phyloP scores from a whole-genome alignment of 768 basidiomycete species.

The Collybiopsis confluens region DNA sequence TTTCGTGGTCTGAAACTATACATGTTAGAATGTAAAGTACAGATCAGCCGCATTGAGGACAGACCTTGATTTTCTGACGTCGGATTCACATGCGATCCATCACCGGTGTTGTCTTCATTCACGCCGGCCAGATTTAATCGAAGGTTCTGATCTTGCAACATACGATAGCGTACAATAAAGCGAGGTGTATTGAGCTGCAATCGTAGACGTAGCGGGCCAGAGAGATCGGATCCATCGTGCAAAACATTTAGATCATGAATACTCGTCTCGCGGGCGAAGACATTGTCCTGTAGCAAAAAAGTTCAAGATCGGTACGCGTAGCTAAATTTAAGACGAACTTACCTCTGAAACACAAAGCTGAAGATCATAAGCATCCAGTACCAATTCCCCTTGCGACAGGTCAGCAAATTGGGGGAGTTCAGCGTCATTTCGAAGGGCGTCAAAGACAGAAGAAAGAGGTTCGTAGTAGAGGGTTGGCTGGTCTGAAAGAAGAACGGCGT shows the following conservation, averaged over 20 bases:
- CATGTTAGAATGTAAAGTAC: background rate
- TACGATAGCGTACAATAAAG: constrained; percentile 64
- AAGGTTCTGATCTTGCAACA: constrained; percentile 53
- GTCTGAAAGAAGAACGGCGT: constrained; percentile 52
- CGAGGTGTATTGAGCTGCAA: constrained; percentile 47
- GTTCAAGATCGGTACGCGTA: constrained; percentile 2
- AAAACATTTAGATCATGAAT: constrained; percentile 69
- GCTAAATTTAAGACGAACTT: constrained; percentile 2
- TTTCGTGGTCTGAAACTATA: constrained; percentile 6
- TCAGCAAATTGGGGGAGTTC: constrained; percentile 41
- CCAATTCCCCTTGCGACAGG: constrained; percentile 55
- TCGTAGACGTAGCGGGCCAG: constrained; percentile 60
- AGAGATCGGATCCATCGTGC: constrained; percentile 59
- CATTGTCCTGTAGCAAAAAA: constrained; percentile 50
- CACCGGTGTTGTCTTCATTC: background rate
- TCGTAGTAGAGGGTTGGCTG: constrained; percentile 76
- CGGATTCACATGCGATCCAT: background rate
- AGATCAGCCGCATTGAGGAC: background rate
- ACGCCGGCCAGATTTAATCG: constrained; percentile 17
- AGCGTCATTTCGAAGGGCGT: constrained; percentile 65
- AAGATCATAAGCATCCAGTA: constrained; percentile 69
- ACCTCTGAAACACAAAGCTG: constrained; percentile 67
- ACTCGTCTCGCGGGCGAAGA: constrained; percentile 62
- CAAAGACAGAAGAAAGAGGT: constrained; percentile 64
- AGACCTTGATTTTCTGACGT: background rate